These are phyloP conservation scores for Daedaleopsis sinensis DNA, from an alignment of 768 basidiomycete genomes.

Conservation along the genomic window DNA sequence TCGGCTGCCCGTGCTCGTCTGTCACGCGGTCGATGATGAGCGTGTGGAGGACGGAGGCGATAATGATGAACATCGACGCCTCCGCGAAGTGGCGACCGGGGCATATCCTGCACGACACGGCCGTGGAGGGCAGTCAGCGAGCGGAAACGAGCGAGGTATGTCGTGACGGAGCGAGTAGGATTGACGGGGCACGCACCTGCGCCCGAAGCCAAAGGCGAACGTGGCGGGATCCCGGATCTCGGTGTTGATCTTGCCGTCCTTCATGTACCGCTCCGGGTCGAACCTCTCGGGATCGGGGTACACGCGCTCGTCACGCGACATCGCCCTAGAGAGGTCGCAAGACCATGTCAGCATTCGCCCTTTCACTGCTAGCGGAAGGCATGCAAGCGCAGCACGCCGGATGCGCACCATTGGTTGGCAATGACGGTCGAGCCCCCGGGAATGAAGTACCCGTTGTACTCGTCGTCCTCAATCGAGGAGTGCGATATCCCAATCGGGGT, in stretches of 20 bases:
- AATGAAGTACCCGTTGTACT: conserved; percentile 5
- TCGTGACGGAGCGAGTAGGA: neutral
- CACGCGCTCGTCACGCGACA: conserved; percentile 1
- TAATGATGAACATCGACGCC: conserved; percentile 10
- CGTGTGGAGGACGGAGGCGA: conserved; percentile 10
- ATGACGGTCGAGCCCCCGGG: conserved; percentile 3
- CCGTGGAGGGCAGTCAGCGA: neutral
- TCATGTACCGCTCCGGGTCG: conserved; percentile 10
- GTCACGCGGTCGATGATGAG: conserved; percentile 8
- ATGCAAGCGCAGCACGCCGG: too few relatives aligned
- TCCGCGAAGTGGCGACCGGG: conserved; percentile 16
- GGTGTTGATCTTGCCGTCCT: conserved; percentile 1
- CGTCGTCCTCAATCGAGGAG: conserved; percentile 3
- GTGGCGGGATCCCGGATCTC: neutral
- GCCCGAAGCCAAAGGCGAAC: conserved; percentile 26
- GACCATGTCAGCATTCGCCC: neutral
- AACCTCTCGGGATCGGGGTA: conserved; percentile 9
- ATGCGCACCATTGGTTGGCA: conserved; percentile 18
- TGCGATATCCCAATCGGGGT: conserved; percentile 11
- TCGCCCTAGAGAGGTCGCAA: conserved; percentile 2
- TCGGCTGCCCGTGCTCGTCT: conserved; percentile 11
- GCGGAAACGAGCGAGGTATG: neutral
- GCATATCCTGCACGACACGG: conserved; percentile 9
- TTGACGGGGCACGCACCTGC: conserved; percentile 15
- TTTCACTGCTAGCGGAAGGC: too few relatives aligned